phyloP scores from a whole-genome alignment of 805 yeast genomes.

The Cephaloascus fragrans region DNA sequence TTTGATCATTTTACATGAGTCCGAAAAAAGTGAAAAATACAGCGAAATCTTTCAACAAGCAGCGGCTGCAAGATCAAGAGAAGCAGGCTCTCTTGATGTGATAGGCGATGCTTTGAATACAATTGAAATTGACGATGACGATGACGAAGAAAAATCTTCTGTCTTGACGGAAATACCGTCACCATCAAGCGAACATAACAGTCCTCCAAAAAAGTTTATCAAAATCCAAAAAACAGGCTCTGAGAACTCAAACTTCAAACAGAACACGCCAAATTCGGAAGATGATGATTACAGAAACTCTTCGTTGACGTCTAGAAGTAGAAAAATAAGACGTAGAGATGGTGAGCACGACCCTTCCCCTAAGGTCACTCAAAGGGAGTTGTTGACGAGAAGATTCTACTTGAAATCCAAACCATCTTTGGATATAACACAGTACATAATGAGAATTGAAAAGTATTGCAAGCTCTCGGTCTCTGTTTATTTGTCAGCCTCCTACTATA shows the following conservation, averaged over 20 bases:
- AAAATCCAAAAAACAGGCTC: conserved; percentile 1
- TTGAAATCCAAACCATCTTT: conserved; percentile 18
- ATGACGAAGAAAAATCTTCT: no score
- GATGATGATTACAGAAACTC: background rate
- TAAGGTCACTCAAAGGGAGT: conserved; percentile 7
- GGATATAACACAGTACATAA: conserved; percentile 13
- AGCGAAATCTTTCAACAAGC: no score
- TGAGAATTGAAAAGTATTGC: conserved; percentile 17
- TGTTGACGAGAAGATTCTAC: conserved; percentile 16
- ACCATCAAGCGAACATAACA: background rate
- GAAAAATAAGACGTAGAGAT: background rate
- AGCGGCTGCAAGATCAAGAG: background rate
- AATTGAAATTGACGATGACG: no score
- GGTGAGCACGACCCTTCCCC: background rate
- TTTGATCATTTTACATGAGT: background rate
- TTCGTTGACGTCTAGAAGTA: background rate
- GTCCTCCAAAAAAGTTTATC: background rate
- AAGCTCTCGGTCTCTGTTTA: conserved; percentile 18
- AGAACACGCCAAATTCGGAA: conserved; percentile 4
- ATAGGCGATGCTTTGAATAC: background rate
- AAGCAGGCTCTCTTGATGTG: background rate
- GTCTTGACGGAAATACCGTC: background rate
- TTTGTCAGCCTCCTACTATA: conserved; percentile 17
- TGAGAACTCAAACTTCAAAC: conserved; percentile 4
- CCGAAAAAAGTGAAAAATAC: no score